Percentiles rank a stretch among this genome's conserved stretches.
Conservation (phyloP, 2,329 filamentous ascomycete species). For the Sarocladium strictum region DNA sequence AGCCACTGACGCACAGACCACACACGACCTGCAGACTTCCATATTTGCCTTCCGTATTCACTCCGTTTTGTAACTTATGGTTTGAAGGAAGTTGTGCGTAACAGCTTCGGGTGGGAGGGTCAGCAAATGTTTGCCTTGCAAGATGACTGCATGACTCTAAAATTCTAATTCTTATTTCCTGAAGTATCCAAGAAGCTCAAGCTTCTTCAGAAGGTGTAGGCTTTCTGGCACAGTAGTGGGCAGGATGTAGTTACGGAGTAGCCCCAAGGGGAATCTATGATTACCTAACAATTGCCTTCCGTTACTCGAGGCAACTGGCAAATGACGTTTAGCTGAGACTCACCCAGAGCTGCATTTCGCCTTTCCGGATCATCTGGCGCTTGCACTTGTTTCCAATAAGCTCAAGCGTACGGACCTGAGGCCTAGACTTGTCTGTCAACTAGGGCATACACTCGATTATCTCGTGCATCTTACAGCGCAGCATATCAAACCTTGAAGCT, state of each 20-base stretch:
- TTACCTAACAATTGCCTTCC: background rate
- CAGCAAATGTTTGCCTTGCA: no score
- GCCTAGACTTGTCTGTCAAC: no score
- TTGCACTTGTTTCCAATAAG: background rate
- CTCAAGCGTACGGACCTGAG: no score
- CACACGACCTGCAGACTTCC: background rate
- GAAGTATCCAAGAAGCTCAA: no score
- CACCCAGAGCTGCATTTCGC: background rate
- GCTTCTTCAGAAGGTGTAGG: background rate
- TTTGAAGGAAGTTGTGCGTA: background rate
- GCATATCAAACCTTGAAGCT: background rate
- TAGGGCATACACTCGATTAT: background rate
- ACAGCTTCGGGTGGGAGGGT: constrained; percentile 2
- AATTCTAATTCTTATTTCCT: no score
- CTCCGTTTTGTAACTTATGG: background rate
- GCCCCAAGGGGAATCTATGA: background rate
- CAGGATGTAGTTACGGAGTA: background rate
- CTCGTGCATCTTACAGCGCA: background rate
- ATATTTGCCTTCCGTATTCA: background rate
- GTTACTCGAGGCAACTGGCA: background rate
- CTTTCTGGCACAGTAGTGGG: background rate
- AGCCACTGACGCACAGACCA: background rate
- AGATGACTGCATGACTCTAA: no score
- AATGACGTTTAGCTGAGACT: background rate
- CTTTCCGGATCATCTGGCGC: background rate